Base-by-base conservation (phyloP, 2,329 filamentous ascomycete species). In the Xylariaceae sp. region DNA sequence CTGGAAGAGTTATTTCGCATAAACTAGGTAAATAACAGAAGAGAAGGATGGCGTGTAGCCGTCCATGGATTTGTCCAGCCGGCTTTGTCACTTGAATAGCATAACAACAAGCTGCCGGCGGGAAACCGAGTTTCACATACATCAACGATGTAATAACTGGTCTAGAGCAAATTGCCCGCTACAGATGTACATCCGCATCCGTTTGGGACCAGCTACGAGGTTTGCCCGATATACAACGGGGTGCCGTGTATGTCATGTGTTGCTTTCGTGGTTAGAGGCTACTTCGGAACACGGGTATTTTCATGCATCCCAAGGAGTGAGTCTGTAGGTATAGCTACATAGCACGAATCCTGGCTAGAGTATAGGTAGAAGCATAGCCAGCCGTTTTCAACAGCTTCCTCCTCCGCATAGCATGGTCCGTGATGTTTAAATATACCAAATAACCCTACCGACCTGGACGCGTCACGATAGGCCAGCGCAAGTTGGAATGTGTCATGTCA, bases 1-100 rank as follows among this genome's bases (percentile, higher is more conserved):
- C 55, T 99, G 94, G 94, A 99, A 99, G 87, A 97, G 93, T 74
- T 99, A 99, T 73, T 99, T 99, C 78, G 95, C 92, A 47, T 96
- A 78, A 59, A 39, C 34, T 18, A 18, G 17, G 17, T 18, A 54
- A 11, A 54, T 47, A 9, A 49, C 18, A 2, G 17, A 51, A 55
- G 23, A 55, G n/a, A 23, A 48, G n/a, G 3, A 35, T 30, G 45
- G 17, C 42, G 6, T 34, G 13, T 30, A 45, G 42, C 18, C 34
- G 37, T 57, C 13, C 49, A 13, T 44, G 45, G 23, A 56, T 23
- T 8, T 17, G 53, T 8, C 13, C 51, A 18, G 10, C 17, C 9
- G 39, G 34, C 37, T 44, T 11, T 37, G 11, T 44, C 17, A 7
- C 23, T 48, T 51, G 39, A 30, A 30, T 4, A 17, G 35, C 18